Base-by-base conservation (phyloP, 108 stramenopile species). In the Cyclotella choctawhatcheeana region DNA sequence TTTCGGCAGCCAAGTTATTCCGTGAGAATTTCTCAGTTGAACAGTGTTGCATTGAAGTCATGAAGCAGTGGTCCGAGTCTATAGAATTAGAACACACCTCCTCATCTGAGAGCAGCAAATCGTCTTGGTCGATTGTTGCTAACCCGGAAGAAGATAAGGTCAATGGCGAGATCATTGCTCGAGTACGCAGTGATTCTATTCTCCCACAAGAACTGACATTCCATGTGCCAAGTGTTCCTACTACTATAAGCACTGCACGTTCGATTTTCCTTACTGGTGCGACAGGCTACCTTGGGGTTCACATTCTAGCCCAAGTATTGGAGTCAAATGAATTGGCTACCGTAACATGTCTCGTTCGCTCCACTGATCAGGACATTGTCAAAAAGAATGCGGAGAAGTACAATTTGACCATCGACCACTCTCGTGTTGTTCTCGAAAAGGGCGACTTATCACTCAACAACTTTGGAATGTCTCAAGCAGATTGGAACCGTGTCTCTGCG, bases 201-300 rank as follows among this genome's bases (percentile, higher is more conserved):
- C 70, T 48, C 56, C 83, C 55, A 21, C 68, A 24, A 71, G 80
- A 59, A 50, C 27, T 56, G 72, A 73, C 74, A 26, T 66, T 67
- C 40, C 69, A 47, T 7, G 50, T 51, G 34, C 32, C 64, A 20
- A 64, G 25, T 26, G 33, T 29, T 24, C 22, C 13, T 30, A 43
- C 30, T 48, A 56, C 48, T 2, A 32, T 58, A 3, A 58, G 37
- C 61, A 59, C 61, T 44, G 85, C 86, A 50, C 72, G 80, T 22
- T 85, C 85, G 13, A 71, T 90, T 45, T 84, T 90, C 33, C 70
- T 90, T 29, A 93, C 92, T 14, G 92, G 92, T 60, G 88, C 69
- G 3, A 88, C 92, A 2, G 92, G 92, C 18, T 93, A 84, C 64
- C 69, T 93, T 21, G 92, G 92, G 40, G 85, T 69, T 12, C 88